Percentiles rank a stretch among this genome's conserved stretches.
Evolutionary conservation across 2,329 filamentous ascomycete species (phyloP).

Genomic region (Hortaea sp.): DNA sequence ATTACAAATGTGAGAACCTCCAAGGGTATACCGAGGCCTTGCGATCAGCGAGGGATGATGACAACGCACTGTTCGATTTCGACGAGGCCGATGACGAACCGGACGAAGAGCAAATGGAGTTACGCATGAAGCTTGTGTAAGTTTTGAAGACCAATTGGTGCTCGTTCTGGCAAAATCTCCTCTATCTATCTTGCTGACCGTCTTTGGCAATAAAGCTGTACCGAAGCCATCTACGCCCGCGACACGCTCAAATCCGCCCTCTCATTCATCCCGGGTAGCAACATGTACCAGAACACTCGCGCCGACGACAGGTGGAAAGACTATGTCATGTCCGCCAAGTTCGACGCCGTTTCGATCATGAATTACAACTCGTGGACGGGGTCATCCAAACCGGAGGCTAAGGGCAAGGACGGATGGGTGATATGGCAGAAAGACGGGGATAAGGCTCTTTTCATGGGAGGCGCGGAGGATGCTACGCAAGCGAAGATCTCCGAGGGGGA

Average conservation of each 20-base stretch:
- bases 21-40: neutral
- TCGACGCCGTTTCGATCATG: conserved; percentile 2
- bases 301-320: neutral
- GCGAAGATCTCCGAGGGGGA: neutral
- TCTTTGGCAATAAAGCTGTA: neutral
- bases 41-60: neutral
- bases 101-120: neutral
- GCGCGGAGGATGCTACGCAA: neutral
- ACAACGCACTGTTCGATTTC: neutral
- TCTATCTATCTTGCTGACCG: neutral
- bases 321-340: neutral
- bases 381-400: neutral
- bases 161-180: neutral
- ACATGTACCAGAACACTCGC: neutral
- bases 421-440: neutral
- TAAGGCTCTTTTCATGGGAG: neutral
- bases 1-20: neutral
- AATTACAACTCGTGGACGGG: neutral
- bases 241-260: neutral
- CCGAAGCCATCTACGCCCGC: neutral
- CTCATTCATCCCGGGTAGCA: neutral
- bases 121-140: neutral
- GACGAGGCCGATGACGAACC: neutral
- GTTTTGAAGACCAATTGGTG: neutral
- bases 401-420: neutral